Base-by-base conservation (phyloP, 441 rosid genomes). In the Pelargonium fulgidum region DNA sequence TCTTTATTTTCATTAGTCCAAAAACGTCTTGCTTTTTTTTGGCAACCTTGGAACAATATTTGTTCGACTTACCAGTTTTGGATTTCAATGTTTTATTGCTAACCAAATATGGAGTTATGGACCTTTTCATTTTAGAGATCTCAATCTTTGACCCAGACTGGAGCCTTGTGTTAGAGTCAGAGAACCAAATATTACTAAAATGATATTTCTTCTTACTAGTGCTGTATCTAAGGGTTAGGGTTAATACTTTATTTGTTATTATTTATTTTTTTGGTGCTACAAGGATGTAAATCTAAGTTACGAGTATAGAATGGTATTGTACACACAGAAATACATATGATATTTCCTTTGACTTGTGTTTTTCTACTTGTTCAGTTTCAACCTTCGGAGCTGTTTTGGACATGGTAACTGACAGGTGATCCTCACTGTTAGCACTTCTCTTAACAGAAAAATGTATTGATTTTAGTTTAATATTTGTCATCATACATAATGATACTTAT, bases 371-470 rank as follows among this genome's bases (percentile, higher is more conserved):
- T 77, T 64, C 85, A 94, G 97, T 91, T 73, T 94, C 99, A 47
- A 94, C 99, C 44, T 90, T 94, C 79, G 99, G 97, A 82, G 99
- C 97, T 72, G 93, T 94, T 76, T 82, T 94, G 76, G 99, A 94
- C 83, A 94, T 94, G 97, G 88, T 94, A 65, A 91, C 97, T 3
- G 99, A 94, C 81, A 90, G 99, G 99, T 94, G 73, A 80, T 42
- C 58, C 52, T 26, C 58, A n/a, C 19, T 52, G 58, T 52, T 56
- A 5, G 39, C 12, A 50, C 4, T 16, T 58, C 69, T 72, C 58
- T 58, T 24, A 61, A 20, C 33, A 20, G 1, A 61, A 61, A 20
- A 3, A 16, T 61, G 33, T 7, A 48, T 12, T 24, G 36, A 61
- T 61, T 61, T 61, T 61, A 3, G 7, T 52, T 52, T 5, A n/a